Conservation (phyloP, 768 basidiomycete genomes). For the Amanita jacksonii region DNA sequence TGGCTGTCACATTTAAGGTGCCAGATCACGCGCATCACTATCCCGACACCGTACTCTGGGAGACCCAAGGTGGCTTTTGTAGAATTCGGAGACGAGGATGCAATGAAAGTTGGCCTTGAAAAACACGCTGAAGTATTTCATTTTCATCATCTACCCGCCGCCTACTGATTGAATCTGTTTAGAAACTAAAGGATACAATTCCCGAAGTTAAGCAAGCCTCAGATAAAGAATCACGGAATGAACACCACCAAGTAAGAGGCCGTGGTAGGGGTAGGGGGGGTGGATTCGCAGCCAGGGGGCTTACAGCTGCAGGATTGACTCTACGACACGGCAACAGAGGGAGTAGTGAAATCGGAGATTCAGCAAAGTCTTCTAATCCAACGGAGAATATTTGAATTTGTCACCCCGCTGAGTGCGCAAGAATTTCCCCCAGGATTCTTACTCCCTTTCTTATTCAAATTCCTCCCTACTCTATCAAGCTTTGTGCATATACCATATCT, state of each 20-base stretch:
- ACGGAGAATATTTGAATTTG: constrained; percentile 1
- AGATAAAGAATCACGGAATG: constrained; percentile 40
- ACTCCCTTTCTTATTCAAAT: too few relatives aligned
- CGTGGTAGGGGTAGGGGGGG: constrained; percentile 34
- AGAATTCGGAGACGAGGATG: constrained; percentile 83
- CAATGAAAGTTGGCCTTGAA: constrained; percentile 71
- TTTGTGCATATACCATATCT: too few relatives aligned
- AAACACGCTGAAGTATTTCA: constrained; percentile 60
- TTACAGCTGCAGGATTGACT: constrained; percentile 62
- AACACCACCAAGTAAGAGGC: constrained; percentile 21
- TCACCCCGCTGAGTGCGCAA: too few relatives aligned
- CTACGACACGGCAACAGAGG: constrained; percentile 17
- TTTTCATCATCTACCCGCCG: neutral
- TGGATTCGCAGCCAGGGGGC: constrained; percentile 48
- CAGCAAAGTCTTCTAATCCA: constrained; percentile 2
- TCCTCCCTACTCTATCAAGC: too few relatives aligned
- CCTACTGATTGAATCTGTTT: constrained; percentile 2
- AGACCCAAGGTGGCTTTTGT: constrained; percentile 69
- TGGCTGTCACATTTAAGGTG: constrained; percentile 1
- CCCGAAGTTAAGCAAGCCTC: constrained; percentile 68
- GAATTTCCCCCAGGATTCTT: too few relatives aligned
- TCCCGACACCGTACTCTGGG: constrained; percentile 39
- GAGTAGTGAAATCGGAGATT: constrained; percentile 12
- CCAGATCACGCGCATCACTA: constrained; percentile 61
- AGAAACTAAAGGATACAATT: constrained; percentile 62